phyloP scores from a whole-genome alignment of 202 grass and related monocot genomes.

The Carex arenaria region DNA sequence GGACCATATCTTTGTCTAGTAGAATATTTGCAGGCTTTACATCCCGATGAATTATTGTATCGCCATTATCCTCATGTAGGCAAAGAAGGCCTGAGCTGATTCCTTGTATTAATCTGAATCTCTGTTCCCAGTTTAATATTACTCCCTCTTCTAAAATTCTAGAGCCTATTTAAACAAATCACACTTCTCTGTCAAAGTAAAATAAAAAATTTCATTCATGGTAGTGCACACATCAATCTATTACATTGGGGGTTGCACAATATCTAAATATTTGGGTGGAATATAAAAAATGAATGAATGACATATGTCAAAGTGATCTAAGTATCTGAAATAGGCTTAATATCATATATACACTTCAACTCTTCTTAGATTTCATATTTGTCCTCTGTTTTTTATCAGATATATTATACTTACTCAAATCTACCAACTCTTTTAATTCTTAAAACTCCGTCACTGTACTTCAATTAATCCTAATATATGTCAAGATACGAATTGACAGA shows the following conservation, averaged over 20 bases:
- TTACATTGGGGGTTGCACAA: neutral
- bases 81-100: slow-evolving; percentile 27
- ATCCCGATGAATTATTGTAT: slow-evolving; percentile 35
- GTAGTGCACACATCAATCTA: neutral
- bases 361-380: too few species aligned
- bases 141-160: neutral
- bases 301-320: too few species aligned
- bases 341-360: too few species aligned
- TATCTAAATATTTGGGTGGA: too few species aligned
- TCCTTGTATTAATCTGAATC: slow-evolving; percentile 32
- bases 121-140: slow-evolving; percentile 12
- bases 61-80: slow-evolving; percentile 43
- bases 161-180: neutral
- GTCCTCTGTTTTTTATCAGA: too few species aligned
- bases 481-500: too few species aligned
- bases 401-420: too few species aligned
- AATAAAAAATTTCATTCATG: neutral
- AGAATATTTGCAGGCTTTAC: slow-evolving; percentile 49
- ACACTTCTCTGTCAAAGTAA: neutral
- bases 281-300: too few species aligned
- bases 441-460: too few species aligned
- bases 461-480: too few species aligned
- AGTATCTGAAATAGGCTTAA: too few species aligned
- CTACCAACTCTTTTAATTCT: too few species aligned
- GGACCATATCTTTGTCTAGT: slow-evolving; percentile 34